Base-by-base conservation (phyloP, 1,139 yeast species). In the Kurtzmaniella quercitrusa region DNA sequence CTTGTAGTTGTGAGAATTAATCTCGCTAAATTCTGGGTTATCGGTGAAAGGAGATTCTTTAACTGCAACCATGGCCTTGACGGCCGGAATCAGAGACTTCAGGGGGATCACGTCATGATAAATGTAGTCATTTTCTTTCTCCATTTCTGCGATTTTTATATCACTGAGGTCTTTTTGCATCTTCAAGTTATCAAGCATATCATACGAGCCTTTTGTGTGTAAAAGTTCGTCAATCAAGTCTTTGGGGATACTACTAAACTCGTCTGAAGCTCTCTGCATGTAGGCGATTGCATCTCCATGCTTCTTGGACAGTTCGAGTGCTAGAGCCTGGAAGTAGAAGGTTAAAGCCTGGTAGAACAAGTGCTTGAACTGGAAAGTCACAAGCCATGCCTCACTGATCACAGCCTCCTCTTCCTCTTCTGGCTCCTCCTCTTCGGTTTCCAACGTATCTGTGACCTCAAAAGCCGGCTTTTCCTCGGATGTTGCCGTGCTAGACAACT, bases 101-200 rank as follows among this genome's bases (percentile, higher is more conserved):
- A 79, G 73, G 1, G 95, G 95, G 12, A 91, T 69, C 2, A 74
- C 59, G 23, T 85, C 91, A 60, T 93, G 95, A 56, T 87, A 93
- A 39, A 93, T 88, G 56, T 82, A 83, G 58, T 93, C 97, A 57
- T 93, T 93, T 57, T 93, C 98, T 54, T 86, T 88, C 31, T 75
- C 81, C 49, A 86, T 59, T 9, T 75, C 73, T 3, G 60, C 60
- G 38, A 80, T 57, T 41, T 77, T 77, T 37, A 72, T 69, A 23
- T 63, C 62, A 43, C 76, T 62, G 0, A 75, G 66, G 48, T 74
- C 79, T 39, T 65, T 62, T 45, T 74, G 79, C 45, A 63, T 68
- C 47, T 75, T 74, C 51, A 63, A 64, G 44, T 68, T 66, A 45
- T 74, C 78, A 44, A 71, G 58, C 34, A 72, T 51, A 39, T 70